Base-by-base conservation (phyloP, 139 green algal genomes). In the Prasinococcaceae sp. region DNA sequence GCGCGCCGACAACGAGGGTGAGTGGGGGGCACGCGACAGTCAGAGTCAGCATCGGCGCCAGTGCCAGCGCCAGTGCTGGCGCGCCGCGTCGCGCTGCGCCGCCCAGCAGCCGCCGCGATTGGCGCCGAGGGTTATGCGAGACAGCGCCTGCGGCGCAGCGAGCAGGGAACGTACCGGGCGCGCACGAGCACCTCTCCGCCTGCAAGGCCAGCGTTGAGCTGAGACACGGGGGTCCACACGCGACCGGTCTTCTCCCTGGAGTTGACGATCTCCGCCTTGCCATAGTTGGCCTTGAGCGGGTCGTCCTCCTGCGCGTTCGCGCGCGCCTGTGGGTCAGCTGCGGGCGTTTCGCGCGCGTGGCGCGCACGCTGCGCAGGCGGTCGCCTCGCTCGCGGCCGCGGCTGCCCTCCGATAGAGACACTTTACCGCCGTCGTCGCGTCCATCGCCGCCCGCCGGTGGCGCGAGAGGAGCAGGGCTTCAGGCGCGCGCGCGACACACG, bases 221-320 rank as follows among this genome's bases (percentile, higher is more conserved):
- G 37, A 10, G 36, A 27, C 10, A 70, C 52, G 27, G 14, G 25
- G 4, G 52, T 63, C 63, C 68, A 72, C 24, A 38, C 16, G 9
- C 38, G 26, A 1, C 58, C 62, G 40, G 46, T 57, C 9, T 61
- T 48, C 24, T 50, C 38, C 45, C 70, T 42, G 60, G 79, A 93
- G 64, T 94, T 83, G 6, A 97, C 74, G 48, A 90, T 56, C 6
- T 64, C 47, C 1, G 74, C 36, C 52, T 98, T 88, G 29, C 90
- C 90, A 50, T 96, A 98, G n/a, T 76, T 72, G 14, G 79, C 65
- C n/a, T 49, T 65, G 12, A 93, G 73, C 0, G 84, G 85, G 67
- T 98, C 90, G 33, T 81, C 72, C 3, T 75, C 61, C 22, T 94
- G n/a, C n/a, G n/a, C n/a, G n/a, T n/a, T n/a, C n/a, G n/a, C n/a